A percentile compares a stretch with the other conserved stretches of the same genome.
phyloP scores from a whole-genome alignment of 2,329 filamentous ascomycete genomes.

The Aspergillus intermedius region DNA sequence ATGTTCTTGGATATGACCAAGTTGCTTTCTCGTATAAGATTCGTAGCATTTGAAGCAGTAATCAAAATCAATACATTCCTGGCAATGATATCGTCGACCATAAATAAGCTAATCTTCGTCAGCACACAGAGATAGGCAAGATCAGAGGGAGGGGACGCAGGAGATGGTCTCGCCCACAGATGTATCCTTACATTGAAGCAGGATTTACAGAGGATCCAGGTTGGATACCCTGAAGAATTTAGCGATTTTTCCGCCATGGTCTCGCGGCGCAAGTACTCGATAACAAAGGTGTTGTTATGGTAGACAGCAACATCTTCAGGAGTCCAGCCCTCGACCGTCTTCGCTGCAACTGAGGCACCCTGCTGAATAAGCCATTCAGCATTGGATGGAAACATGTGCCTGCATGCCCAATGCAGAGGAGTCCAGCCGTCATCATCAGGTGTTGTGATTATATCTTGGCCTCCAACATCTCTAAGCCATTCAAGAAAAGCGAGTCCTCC shows the following conservation, averaged over 20 bases:
- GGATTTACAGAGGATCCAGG: not conserved
- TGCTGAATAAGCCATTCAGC: not conserved
- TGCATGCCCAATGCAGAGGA: not conserved
- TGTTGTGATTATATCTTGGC: not conserved
- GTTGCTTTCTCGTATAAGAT: not conserved
- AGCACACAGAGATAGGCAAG: not conserved
- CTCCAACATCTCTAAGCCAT: not conserved
- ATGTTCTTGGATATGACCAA: not conserved
- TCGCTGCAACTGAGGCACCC: not conserved
- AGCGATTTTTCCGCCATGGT: not conserved
- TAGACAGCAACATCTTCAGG: not conserved
- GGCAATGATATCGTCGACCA: not conserved
- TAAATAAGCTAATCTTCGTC: not conserved
- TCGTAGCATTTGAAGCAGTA: not conserved
- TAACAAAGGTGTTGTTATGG: not conserved
- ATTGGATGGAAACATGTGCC: not conserved
- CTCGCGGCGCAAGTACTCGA: not conserved
- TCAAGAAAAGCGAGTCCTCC: not conserved
- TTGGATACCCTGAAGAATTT: not conserved
- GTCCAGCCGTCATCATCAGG: not conserved
- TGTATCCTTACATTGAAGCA: not conserved
- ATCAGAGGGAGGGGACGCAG: not conserved
- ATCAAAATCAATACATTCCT: not conserved
- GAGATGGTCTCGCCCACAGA: not conserved
- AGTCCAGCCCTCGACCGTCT: not conserved